A percentile compares a stretch with the other conserved stretches of the same genome.
Conservation (phyloP, 176 grass and related monocot species). For the Luzula sylvatica region DNA sequence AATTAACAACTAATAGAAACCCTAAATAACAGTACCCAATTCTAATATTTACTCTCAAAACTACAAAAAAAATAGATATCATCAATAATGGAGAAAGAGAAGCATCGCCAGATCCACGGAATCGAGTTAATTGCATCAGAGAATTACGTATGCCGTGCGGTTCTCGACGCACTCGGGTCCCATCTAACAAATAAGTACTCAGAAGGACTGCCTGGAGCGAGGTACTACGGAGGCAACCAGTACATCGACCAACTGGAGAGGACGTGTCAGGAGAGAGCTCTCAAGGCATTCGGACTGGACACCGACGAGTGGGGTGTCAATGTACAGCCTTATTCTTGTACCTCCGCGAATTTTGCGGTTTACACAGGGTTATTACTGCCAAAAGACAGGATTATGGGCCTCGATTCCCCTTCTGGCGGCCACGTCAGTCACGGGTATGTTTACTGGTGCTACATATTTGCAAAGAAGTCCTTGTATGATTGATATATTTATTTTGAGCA, state of each 20-base stretch:
- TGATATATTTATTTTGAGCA: background rate
- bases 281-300: constrained; percentile 43
- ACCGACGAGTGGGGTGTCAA: constrained; percentile 50
- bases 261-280: constrained; percentile 42
- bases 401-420: constrained; percentile 64
- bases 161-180: constrained; percentile 50
- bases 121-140: constrained; percentile 70
- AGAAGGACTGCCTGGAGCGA: constrained; percentile 44
- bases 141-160: constrained; percentile 51
- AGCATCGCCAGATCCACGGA: constrained; percentile 32
- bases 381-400: constrained; percentile 66
- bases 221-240: constrained; percentile 69
- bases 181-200: constrained; percentile 74
- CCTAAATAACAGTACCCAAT: too few species aligned
- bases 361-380: constrained; percentile 54
- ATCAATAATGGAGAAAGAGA: constrained; percentile 26
- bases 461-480: background rate
- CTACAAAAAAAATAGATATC: too few species aligned
- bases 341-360: constrained; percentile 52
- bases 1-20: too few species aligned
- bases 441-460: too few species aligned
- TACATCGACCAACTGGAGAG: constrained; percentile 57
- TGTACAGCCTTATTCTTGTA: constrained; percentile 64
- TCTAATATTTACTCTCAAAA: too few species aligned
- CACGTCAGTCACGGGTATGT: constrained; percentile 61